Evolutionary conservation across 2,329 filamentous ascomycete species (phyloP).

Genomic region (Lachnellula arida): DNA sequence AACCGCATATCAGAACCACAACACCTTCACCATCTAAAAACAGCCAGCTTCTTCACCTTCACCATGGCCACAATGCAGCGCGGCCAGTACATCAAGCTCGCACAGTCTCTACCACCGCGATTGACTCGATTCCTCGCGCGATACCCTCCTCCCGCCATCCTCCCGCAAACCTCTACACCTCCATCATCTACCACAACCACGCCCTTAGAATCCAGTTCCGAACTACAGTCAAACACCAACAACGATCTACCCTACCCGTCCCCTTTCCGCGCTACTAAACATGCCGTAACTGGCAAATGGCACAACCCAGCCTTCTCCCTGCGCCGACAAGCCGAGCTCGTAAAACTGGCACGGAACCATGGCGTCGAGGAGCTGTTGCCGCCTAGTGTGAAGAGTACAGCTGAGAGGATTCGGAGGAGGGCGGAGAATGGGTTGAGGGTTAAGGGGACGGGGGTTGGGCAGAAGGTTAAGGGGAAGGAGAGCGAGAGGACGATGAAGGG

Average conservation of each 20-base stretch:
- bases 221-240: slow-evolving; percentile 33
- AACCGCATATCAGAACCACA: background rate
- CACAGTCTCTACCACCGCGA: slow-evolving; percentile 68
- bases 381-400: slow-evolving; percentile 69
- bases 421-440: slow-evolving; percentile 78
- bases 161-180: slow-evolving; percentile 35
- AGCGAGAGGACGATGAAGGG: slow-evolving; percentile 83
- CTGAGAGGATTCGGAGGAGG: slow-evolving; percentile 63
- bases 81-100: slow-evolving; percentile 44
- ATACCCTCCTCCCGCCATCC: slow-evolving; percentile 70
- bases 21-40: slow-evolving; percentile 1
- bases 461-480: slow-evolving; percentile 91
- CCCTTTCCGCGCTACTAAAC: slow-evolving; percentile 77
- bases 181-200: slow-evolving; percentile 12
- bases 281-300: slow-evolving; percentile 76
- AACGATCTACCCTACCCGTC: slow-evolving; percentile 44
- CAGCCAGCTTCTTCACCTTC: slow-evolving; percentile 2
- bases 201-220: background rate
- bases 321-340: slow-evolving; percentile 82
- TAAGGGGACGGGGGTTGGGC: slow-evolving; percentile 87
- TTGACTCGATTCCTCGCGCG: slow-evolving; percentile 84
- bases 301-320: slow-evolving; percentile 78
- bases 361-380: slow-evolving; percentile 80
- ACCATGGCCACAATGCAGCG: slow-evolving; percentile 18
- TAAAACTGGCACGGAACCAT: slow-evolving; percentile 75